Base-by-base conservation (phyloP, 306 rosid genomes). In the Acmispon strigosus region DNA sequence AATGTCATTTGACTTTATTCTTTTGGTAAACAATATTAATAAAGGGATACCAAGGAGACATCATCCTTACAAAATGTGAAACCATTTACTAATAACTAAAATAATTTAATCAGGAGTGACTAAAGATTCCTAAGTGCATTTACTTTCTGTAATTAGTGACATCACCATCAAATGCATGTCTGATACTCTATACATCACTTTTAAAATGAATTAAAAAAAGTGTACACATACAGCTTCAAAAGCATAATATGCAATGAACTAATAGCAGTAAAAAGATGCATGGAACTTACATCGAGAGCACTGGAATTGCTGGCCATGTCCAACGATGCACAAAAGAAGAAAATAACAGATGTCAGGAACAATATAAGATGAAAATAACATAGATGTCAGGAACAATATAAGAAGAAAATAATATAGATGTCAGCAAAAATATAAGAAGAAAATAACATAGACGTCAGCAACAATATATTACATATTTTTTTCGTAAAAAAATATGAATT, bases 241-340 rank as follows among this genome's bases (percentile, higher is more conserved):
- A 65, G 53, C 19, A 82, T 44, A 59, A 69, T 39, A 42, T 17
- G 15, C 16, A 61, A 43, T 45, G 39, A 69, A 66, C 32, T 70
- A 19, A 47, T 57, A 70, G 69, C 72, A 44, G 70, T 9, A 29
- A 72, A 32, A 54, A 69, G 70, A 73, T 2, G 55, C 55, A 66
- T 54, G 66, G 32, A 59, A 89, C 99, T 91, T 85, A 95, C 99
- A 89, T 91, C 16, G 99, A 95, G 64, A 95, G 99, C 78, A 95
- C 96, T 53, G 99, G 99, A 82, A 95, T 95, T 48, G 96, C 99
- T 95, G 99, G 62, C 68, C 72, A 82, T 63, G 50, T 67, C 89
- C 86, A 69, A 48, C 8, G 48, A 78, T 66, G 75, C 80, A 80
- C 50, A 75, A 72, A 74, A 74, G 14, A 66, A 43, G 47, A 82